Evolutionary conservation across 306 rosid species (phyloP), one percentile per base, ranked within the genome.

Genomic region (Chamaecrista fasciculata): DNA sequence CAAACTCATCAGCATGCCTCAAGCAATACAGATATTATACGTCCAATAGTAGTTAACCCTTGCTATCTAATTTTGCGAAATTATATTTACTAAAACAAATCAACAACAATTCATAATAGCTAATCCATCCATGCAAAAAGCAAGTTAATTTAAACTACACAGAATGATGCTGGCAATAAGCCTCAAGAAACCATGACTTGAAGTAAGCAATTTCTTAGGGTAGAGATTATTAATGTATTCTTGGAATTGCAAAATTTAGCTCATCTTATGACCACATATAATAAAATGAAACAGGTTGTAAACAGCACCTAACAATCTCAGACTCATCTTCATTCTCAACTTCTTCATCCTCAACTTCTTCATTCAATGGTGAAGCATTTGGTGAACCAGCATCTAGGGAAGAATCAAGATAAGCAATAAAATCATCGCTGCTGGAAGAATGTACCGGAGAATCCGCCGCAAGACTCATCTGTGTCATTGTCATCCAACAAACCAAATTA

Each of bases 341-440:
- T 20, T 83, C 76, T 70, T 72, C 46, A 23, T 76, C 60, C 0
- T 66, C 74, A 29, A 44, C 29, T 20, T 83, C 76, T 70, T 72
- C 46, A 23, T 76, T 63, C 0, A 77, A 63, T 1, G 78, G 76
- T 1, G 89, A 65, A 2, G 76, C 42, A 16, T 66, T 66, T 4
- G 86, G 75, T 5, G 93, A 87, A 47, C 66, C 70, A 11, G 82
- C 84, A 70, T 73, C 88, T 1, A 90, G 77, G 5, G 76, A 80
- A 18, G 59, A 69, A 62, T 86, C 90, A 34, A 91, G 90, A 68
- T 29, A 82, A 0, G 87, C 76, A 9, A 67, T 53, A 24, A 91
- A 88, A 78, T 91, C 97, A 31, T 91, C 95, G 26, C 89, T 91
- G 55, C 97, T 81, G 6, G 95, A 87, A 8, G 92, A 91, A 71